phyloP scores from a whole-genome alignment of 2,329 filamentous ascomycete species.

The Xylaria sp. region DNA sequence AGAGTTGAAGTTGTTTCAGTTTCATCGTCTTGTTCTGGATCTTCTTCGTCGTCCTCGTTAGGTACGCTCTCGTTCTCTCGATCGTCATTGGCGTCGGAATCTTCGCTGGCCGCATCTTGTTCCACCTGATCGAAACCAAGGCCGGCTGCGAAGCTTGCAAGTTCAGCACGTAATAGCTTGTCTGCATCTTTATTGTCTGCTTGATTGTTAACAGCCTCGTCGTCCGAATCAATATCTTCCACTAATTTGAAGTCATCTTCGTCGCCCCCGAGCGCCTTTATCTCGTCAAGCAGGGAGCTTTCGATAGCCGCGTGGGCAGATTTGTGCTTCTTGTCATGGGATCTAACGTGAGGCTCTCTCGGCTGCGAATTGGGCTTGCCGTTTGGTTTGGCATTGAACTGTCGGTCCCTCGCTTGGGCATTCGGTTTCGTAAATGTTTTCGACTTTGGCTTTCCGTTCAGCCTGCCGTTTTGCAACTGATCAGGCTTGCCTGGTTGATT shows the following conservation, averaged over 20 bases:
- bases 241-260: conserved; percentile 68
- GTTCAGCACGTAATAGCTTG: conserved; percentile 55
- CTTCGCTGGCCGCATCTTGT: conserved; percentile 46
- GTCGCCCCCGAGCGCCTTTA: conserved; percentile 68
- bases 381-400: conserved; percentile 22
- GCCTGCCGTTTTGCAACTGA: conserved; percentile 20
- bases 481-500: conserved; percentile 26
- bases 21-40: conserved; percentile 17
- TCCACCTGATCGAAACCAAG: conserved; percentile 55
- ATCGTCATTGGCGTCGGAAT: conserved; percentile 44
- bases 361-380: conserved; percentile 21
- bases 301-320: conserved; percentile 35
- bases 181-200: conserved; percentile 46
- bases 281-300: conserved; percentile 62
- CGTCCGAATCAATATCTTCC: conserved; percentile 58
- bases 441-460: conserved; percentile 37
- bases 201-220: conserved; percentile 47
- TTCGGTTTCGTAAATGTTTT: conserved; percentile 28
- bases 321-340: conserved; percentile 17
- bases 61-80: conserved; percentile 32
- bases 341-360: conserved; percentile 8
- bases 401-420: conserved; percentile 14
- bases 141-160: conserved; percentile 57
- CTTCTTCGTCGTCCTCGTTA: conserved; percentile 36
- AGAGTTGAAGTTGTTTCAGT: conserved; percentile 37